Conservation (phyloP, 208 protist genomes). For the Angomonas desouzai region DNA sequence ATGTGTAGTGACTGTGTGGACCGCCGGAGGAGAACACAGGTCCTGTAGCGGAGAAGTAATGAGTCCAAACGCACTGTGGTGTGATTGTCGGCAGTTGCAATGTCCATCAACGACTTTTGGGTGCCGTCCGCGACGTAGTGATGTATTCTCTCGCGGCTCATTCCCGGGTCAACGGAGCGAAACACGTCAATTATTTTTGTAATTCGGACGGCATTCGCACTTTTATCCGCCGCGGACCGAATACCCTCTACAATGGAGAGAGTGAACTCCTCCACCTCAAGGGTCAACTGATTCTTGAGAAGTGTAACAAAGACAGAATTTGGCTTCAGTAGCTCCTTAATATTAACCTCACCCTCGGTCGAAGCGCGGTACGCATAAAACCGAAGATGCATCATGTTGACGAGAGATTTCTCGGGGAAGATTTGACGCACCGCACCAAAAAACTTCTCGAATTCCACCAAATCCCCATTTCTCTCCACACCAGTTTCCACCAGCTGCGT, state of each 20-base stretch:
- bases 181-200: conserved; percentile 41
- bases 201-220: conserved; percentile 35
- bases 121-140: conserved; percentile 48
- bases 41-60: conserved; percentile 54
- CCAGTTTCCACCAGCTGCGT: conserved; percentile 16
- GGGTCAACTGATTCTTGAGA: conserved; percentile 61
- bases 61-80: conserved; percentile 37
- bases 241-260: conserved; percentile 64
- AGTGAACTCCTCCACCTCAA: conserved; percentile 76
- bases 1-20: conserved; percentile 28
- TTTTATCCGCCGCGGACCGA: conserved; percentile 36
- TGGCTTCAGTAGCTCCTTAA: conserved; percentile 27
- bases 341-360: conserved; percentile 17
- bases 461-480: conserved; percentile 13
- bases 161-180: conserved; percentile 29
- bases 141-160: conserved; percentile 44
- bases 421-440: conserved; percentile 40
- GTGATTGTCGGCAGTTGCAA: conserved; percentile 38
- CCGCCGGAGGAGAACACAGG: conserved; percentile 56
- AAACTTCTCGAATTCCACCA: conserved; percentile 29
- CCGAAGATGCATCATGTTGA: conserved; percentile 71
- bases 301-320: conserved; percentile 65
- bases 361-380: conserved; percentile 42
- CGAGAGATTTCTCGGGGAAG: conserved; percentile 64
- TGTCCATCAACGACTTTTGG: conserved; percentile 58